phyloP scores from a whole-genome alignment of 371 early-diverging fungal species.

The Nematocida ironsii region DNA sequence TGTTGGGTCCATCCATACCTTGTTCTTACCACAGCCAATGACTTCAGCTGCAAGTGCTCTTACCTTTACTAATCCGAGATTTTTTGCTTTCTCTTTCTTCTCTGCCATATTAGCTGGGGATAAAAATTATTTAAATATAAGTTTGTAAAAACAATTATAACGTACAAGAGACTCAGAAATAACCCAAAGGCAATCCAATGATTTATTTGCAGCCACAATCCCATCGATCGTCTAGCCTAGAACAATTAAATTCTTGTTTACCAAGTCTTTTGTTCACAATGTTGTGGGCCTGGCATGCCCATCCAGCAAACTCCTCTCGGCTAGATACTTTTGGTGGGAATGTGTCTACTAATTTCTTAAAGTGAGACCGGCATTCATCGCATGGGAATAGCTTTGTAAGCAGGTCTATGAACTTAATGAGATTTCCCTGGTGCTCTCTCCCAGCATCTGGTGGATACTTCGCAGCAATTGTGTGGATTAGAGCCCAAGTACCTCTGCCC shows the following conservation, averaged over 20 bases:
- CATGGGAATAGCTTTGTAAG: conserved; percentile 90
- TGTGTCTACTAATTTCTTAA: conserved; percentile 72
- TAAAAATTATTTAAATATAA: conserved; percentile 51
- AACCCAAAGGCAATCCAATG: neutral
- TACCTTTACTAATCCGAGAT: conserved; percentile 47
- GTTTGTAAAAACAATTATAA: conserved; percentile 4
- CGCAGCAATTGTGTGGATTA: conserved; percentile 92
- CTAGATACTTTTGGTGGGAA: conserved; percentile 80
- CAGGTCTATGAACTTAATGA: conserved; percentile 77
- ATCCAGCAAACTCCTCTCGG: conserved; percentile 75
- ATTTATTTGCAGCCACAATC: conserved; percentile 70
- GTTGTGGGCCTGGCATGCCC: conserved; percentile 92
- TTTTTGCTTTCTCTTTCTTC: conserved; percentile 57
- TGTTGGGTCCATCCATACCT: conserved; percentile 98
- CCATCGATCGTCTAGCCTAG: conserved; percentile 85
- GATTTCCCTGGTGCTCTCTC: conserved; percentile 74
- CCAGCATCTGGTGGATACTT: conserved; percentile 87
- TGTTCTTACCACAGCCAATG: conserved; percentile 93
- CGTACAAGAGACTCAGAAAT: neutral
- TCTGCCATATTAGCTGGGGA: conserved; percentile 45
- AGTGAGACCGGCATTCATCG: conserved; percentile 76
- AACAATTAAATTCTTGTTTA: conserved; percentile 86
- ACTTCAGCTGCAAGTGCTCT: conserved; percentile 83
- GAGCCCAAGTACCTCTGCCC: conserved; percentile 89
- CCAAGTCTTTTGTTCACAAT: conserved; percentile 85